Conservation (phyloP, 176 grass and related monocot genomes). For the Cenchrus fungigraminus region DNA sequence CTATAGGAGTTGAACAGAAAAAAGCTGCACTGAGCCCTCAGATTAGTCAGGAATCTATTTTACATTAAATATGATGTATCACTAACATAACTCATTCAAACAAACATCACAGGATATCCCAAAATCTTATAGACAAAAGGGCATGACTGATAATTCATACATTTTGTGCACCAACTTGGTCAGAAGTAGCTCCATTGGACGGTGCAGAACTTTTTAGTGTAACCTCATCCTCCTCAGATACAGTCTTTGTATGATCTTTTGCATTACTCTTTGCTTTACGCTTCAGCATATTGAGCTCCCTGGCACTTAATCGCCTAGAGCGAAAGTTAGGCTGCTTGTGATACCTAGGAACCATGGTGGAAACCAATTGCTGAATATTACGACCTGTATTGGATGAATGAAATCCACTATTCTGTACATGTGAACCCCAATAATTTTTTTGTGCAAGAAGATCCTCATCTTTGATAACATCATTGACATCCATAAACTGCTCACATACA, state of each 20-base stretch:
- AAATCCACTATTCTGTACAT: constrained; percentile 65
- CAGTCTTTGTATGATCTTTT: constrained; percentile 89
- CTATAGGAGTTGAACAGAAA: constrained; percentile 25
- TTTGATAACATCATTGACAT: constrained; percentile 94
- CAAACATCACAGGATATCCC: not conserved
- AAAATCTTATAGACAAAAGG: not conserved
- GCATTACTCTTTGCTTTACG: constrained; percentile 87
- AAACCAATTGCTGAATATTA: constrained; percentile 94
- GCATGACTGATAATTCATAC: constrained; percentile 40
- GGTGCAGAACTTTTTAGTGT: constrained; percentile 40
- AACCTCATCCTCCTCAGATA: constrained; percentile 76
- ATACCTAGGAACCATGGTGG: constrained; percentile 79
- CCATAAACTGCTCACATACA: constrained; percentile 99
- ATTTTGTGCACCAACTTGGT: constrained; percentile 57
- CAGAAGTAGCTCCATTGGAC: constrained; percentile 63
- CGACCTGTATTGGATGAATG: constrained; percentile 60
- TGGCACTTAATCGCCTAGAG: constrained; percentile 82
- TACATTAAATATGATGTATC: constrained; percentile 10
- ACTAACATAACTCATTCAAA: constrained; percentile 5
- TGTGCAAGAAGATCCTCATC: constrained; percentile 96
- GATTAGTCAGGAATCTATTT: constrained; percentile 23
- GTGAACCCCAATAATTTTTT: constrained; percentile 58
- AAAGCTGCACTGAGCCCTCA: not conserved
- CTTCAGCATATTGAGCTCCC: constrained; percentile 93
- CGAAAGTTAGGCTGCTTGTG: constrained; percentile 55